Conservation (phyloP, 345 rosid genomes). For the Firmiana major region DNA sequence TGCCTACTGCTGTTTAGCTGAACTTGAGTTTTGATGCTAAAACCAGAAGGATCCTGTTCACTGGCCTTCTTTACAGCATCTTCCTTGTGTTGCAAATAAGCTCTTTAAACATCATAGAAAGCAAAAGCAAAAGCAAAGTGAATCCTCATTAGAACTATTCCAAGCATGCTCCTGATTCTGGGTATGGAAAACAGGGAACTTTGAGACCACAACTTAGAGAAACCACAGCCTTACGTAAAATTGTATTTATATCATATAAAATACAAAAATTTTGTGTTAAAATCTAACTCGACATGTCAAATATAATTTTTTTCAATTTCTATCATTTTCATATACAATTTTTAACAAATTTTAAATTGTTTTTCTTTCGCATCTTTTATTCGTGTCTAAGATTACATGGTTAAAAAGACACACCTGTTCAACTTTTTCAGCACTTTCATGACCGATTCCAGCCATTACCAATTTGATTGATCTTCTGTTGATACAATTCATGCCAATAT, state of each 20-base stretch:
- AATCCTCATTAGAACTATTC: background rate
- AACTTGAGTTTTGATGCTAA: background rate
- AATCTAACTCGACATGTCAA: no score
- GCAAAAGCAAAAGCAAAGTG: background rate
- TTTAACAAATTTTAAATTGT: no score
- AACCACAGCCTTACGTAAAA: no score
- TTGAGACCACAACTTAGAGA: constrained; percentile 1
- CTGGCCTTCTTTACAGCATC: no score
- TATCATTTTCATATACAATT: no score
- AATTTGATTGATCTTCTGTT: constrained; percentile 56
- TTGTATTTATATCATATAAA: no score
- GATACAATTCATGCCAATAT: background rate
- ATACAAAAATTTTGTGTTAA: no score
- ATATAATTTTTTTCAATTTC: no score
- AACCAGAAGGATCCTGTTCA: no score
- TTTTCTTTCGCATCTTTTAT: no score
- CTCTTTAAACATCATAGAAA: no score
- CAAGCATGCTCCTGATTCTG: background rate
- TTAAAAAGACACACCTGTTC: constrained; percentile 47
- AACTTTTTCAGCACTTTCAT: constrained; percentile 57
- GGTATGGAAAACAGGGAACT: background rate
- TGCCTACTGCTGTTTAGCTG: background rate
- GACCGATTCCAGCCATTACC: constrained; percentile 76
- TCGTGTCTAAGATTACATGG: background rate
- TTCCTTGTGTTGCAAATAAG: no score